Evolutionary conservation across 805 yeast species (phyloP), one percentile per base, ranked within the genome.

Genomic region (Alloascoidea africana): DNA sequence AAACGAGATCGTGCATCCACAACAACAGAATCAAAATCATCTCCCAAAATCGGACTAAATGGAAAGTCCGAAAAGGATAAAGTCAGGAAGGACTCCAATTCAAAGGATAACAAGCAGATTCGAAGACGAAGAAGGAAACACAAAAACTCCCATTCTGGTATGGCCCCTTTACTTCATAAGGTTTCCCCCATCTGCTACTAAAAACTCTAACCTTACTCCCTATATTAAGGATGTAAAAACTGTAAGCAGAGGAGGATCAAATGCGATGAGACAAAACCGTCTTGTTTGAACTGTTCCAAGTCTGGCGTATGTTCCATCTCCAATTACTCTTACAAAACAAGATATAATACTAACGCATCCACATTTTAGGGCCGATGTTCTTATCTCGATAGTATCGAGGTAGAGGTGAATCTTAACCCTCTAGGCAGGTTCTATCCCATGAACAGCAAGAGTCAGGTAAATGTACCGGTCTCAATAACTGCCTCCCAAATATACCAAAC

Each of bases 61-160:
- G 13, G 13, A 8, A n/a, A 23, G n/a, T 23, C 30, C 30, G 13
- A 23, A n/a, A 23, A 23, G n/a, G 30, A 23, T 23, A 8, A n/a
- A 23, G 30, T 23, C 30, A 23, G n/a, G 30, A 23, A 23, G 30
- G 30, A 23, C 30, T 8, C 30, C 13, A n/a, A n/a, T n/a, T n/a
- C 30, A 8, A 23, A 23, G 30, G n/a, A 23, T n/a, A 23, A 8
- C 13, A 23, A 8, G 30, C 8, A 8, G 13, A 23, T n/a, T n/a
- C 8, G n/a, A n/a, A 8, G 30, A 8, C 8, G n/a, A n/a, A 23
- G 30, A 23, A 8, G 30, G 30, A 23, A 23, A n/a, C 30, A 23
- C 30, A 23, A 23, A n/a, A 23, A 23, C 30, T 23, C 30, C 30
- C 30, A 23, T n/a, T n/a, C n/a, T 8, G 30, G 30, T n/a, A n/a